Evolutionary conservation across 176 grass and related monocot genomes (phyloP), one percentile per base, ranked within the genome.

Genomic region (Aechmea fasciata): DNA sequence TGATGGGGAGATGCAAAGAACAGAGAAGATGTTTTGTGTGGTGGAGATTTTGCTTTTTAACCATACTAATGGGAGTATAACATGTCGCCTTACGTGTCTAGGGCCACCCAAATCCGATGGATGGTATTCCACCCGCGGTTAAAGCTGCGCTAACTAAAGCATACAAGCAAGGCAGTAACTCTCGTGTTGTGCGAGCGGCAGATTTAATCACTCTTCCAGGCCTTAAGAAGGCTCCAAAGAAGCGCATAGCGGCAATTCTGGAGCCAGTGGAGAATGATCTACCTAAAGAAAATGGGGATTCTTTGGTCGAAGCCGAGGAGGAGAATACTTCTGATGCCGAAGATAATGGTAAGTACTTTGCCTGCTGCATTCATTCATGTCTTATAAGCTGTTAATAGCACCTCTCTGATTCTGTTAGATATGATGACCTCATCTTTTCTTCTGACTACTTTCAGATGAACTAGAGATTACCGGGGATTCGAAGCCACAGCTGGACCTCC

Each of bases 131-230:
- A 73, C 79, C 95, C 61, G 82, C 90, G 64, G 90, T 99, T 64
- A 99, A 99, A 83, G 82, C 90, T 52, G 95, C 95, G 33, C 73
- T 99, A 70, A 99, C 95, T 47, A 94, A 80, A 66, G 90, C 95
- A 68, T 94, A 99, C 77, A 99, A 99, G 80, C 87, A 93, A 80
- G 90, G 84, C 54, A 99, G 95, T 65, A 83, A 63, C 74, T 90
- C 74, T 64, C 86, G 90, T 75, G 82, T 90, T 69, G 73, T 94
- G 70, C 71, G 90, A 66, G 70, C 87, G 72, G 95, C 95, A 80
- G 95, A 99, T 85, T 59, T 88, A 64, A 82, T 99, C 73, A 84
- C 72, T 69, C 84, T 99, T 49, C 87, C 90, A 17, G 90, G 95
- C 63, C 70, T 94, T 68, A 99, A 88, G 62, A 99, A 90, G 20